Evolutionary conservation across 148 eudicot genomes (phyloP).

Genomic region (Rhododendron molle): DNA sequence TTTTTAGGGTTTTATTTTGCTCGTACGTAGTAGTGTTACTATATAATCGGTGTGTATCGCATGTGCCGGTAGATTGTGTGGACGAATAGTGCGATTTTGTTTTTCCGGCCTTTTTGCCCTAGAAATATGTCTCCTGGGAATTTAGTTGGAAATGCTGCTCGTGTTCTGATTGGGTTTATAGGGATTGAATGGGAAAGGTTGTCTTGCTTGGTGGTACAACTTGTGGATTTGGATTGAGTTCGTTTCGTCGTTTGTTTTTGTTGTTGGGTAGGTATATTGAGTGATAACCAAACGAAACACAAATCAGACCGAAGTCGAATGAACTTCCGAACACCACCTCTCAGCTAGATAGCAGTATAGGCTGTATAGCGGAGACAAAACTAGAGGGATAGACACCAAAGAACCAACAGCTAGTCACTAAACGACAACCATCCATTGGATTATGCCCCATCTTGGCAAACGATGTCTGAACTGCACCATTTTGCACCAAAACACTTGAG

Average conservation of each 20-base stretch:
- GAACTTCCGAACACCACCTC: not conserved
- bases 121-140: not conserved
- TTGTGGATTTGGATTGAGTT: not conserved
- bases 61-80: not conserved
- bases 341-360: not conserved
- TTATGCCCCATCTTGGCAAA: not conserved
- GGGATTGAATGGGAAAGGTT: not conserved
- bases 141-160: not conserved
- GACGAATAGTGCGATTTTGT: not conserved
- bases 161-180: not conserved
- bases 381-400: not conserved
- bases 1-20: not conserved
- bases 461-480: not conserved
- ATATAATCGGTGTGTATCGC: not conserved
- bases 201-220: not conserved
- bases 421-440: not conserved
- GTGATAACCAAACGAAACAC: not conserved
- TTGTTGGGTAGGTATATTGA: not conserved
- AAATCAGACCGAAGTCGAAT: not conserved
- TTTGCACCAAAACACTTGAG: not conserved
- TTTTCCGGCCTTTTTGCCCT: not conserved
- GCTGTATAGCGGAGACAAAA: not conserved
- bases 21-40: not conserved
- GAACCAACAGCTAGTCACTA: not conserved
- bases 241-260: not conserved